Conservation (phyloP, 1,139 yeast genomes). For the Yamadazyma aaseri region DNA sequence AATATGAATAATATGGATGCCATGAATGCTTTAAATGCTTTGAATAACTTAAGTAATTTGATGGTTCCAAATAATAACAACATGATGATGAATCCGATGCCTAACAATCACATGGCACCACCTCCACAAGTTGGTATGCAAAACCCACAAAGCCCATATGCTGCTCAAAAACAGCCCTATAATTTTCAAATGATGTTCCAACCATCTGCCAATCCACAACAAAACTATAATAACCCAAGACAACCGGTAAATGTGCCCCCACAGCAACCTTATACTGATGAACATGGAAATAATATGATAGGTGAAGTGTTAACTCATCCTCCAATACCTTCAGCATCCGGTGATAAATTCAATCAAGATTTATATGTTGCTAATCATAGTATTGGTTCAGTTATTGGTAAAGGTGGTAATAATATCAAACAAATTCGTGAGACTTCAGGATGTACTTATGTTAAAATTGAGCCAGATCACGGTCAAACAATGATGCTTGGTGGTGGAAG, state of each 20-base stretch:
- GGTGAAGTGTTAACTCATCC: slow-evolving; percentile 46
- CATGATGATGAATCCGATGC: slow-evolving; percentile 10
- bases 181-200: slow-evolving; percentile 46
- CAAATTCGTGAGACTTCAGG: slow-evolving; percentile 78
- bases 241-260: slow-evolving; percentile 20
- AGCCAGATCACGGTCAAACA: slow-evolving; percentile 48
- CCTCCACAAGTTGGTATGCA: slow-evolving; percentile 8
- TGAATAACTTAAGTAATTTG: slow-evolving; percentile 17
- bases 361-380: slow-evolving; percentile 72
- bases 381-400: slow-evolving; percentile 86
- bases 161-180: slow-evolving; percentile 20
- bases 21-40: slow-evolving; percentile 15
- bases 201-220: slow-evolving; percentile 41
- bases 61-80: slow-evolving; percentile 14
- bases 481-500: slow-evolving; percentile 56
- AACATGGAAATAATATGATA: slow-evolving; percentile 44
- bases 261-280: slow-evolving; percentile 43
- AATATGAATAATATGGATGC: slow-evolving; percentile 13
- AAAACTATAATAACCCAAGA: slow-evolving; percentile 7
- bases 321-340: slow-evolving; percentile 35
- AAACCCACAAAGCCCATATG: slow-evolving; percentile 16
- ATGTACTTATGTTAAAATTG: slow-evolving; percentile 68
- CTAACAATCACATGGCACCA: slow-evolving; percentile 3
- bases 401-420: slow-evolving; percentile 79
- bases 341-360: slow-evolving; percentile 62